These are phyloP conservation scores for Fraxinus quadrangulata DNA, from an alignment of 257 asterid genomes.

Conservation along the genomic window DNA sequence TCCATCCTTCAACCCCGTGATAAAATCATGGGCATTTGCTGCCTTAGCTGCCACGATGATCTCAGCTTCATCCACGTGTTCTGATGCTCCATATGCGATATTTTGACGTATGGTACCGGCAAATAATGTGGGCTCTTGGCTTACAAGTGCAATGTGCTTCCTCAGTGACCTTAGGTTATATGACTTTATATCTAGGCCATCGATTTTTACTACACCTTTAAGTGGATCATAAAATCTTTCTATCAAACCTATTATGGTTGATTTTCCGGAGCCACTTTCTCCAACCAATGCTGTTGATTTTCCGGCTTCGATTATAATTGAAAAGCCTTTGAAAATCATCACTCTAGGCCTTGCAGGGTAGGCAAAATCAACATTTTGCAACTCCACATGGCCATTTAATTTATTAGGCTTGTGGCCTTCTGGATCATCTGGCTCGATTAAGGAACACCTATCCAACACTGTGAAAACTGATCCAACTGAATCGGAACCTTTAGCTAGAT, in stretches of 20 bases:
- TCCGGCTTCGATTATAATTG: constrained; percentile 64
- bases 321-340: constrained; percentile 63
- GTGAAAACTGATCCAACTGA: constrained; percentile 81
- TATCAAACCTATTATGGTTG: constrained; percentile 67
- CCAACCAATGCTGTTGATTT: constrained; percentile 87
- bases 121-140: constrained; percentile 82
- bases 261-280: constrained; percentile 90
- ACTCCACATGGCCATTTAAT: constrained; percentile 60
- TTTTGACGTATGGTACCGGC: constrained; percentile 73
- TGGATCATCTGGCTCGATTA: constrained; percentile 72
- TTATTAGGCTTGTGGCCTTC: constrained; percentile 57
- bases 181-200: constrained; percentile 63
- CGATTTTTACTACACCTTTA: constrained; percentile 61
- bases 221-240: constrained; percentile 81
- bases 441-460: constrained; percentile 64
- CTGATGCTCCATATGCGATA: constrained; percentile 62
- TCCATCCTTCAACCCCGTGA: constrained; percentile 63
- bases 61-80: constrained; percentile 51
- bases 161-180: constrained; percentile 64
- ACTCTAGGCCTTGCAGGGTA: constrained; percentile 70
- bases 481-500: constrained; percentile 73
- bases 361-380: constrained; percentile 57
- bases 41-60: constrained; percentile 69
- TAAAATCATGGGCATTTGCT: constrained; percentile 86
- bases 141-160: constrained; percentile 74